Evolutionary conservation across 208 protist species (phyloP).

Genomic region (Leishmania mexicana): DNA sequence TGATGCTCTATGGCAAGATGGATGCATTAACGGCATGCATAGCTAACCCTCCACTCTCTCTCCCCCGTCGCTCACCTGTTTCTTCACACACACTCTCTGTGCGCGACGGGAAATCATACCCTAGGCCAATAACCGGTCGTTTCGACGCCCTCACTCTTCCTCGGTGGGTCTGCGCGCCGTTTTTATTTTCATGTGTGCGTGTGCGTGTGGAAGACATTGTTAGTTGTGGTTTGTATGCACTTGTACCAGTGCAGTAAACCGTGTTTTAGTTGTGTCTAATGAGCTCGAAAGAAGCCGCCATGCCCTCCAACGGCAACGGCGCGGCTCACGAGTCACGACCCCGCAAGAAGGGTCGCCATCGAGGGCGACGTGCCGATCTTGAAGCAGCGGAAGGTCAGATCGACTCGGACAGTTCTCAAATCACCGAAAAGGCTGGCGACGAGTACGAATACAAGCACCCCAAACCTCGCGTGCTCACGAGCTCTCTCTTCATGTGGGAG

Average conservation of each 20-base stretch:
- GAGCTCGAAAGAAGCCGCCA: neutral
- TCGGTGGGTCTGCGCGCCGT: too few species aligned
- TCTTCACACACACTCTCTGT: too few species aligned
- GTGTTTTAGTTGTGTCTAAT: neutral
- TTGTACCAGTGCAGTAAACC: neutral
- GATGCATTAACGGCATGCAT: neutral
- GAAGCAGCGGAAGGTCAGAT: neutral
- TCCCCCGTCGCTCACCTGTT: too few species aligned
- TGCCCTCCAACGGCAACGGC: neutral
- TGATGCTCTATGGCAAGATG: neutral
- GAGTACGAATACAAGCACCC: slow-evolving; percentile 37
- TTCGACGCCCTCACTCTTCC: too few species aligned
- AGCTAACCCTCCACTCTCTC: too few species aligned
- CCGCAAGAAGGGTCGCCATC: neutral
- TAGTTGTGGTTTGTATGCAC: too few species aligned
- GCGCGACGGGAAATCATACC: too few species aligned
- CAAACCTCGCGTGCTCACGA: slow-evolving; percentile 40
- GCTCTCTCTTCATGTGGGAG: slow-evolving; percentile 75
- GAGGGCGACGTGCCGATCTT: neutral
- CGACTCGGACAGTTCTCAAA: neutral
- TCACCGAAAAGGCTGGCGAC: neutral
- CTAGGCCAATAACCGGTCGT: too few species aligned
- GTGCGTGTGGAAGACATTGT: neutral
- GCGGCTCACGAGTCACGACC: neutral
- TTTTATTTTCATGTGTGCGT: neutral